Conservation (phyloP, 495 filamentous ascomycete genomes). For the Aspergillus homomorphus region DNA sequence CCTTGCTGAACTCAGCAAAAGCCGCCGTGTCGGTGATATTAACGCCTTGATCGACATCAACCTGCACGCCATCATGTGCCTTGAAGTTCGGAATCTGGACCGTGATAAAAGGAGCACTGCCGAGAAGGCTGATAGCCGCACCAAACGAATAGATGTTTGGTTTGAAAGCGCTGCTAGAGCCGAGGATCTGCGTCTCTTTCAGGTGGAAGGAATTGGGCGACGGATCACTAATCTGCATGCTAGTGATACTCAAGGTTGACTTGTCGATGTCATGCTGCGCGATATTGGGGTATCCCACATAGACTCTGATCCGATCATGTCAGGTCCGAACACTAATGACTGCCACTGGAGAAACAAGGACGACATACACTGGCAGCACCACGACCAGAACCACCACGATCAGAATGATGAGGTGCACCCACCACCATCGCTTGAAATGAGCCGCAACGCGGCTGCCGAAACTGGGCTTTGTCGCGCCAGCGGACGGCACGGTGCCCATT, state of each 20-base stretch:
- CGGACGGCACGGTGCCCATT: neutral
- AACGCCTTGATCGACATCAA: conserved; percentile 53
- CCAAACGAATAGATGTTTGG: conserved; percentile 56
- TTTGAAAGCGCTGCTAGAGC: conserved; percentile 46
- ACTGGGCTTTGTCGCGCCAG: conserved; percentile 25
- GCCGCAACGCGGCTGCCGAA: conserved; percentile 37
- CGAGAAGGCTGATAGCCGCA: conserved; percentile 51
- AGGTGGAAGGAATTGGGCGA: conserved; percentile 55
- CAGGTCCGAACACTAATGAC: neutral
- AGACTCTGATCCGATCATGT: conserved; percentile 49
- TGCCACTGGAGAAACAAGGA: neutral
- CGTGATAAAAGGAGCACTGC: conserved; percentile 54
- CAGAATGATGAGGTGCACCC: conserved; percentile 62
- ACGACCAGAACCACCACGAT: conserved; percentile 57
- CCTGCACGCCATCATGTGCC: conserved; percentile 50
- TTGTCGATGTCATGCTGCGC: conserved; percentile 66
- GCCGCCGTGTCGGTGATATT: conserved; percentile 50
- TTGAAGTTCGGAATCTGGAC: conserved; percentile 54
- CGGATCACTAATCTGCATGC: conserved; percentile 58
- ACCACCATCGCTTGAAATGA: conserved; percentile 65
- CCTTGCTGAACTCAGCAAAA: conserved; percentile 54
- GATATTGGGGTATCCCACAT: conserved; percentile 69
- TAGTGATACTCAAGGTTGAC: conserved; percentile 57
- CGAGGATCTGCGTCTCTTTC: conserved; percentile 46
- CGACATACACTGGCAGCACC: conserved; percentile 63